phyloP scores from a whole-genome alignment of 805 yeast species.

The Saturnispora sekii region DNA sequence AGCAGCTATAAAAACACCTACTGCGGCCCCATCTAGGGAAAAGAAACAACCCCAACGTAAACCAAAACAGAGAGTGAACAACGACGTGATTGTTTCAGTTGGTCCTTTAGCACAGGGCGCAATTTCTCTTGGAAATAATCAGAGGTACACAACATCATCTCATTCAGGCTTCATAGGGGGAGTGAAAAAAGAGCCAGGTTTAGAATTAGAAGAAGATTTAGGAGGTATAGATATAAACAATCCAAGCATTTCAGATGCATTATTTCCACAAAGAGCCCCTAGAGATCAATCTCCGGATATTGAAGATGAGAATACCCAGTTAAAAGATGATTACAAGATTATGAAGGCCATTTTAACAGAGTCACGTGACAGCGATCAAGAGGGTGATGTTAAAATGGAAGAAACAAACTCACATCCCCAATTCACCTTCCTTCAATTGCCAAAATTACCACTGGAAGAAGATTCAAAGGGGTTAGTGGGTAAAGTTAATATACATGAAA shows the following conservation, averaged over 20 bases:
- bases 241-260: slow-evolving; percentile 1
- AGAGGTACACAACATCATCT: not conserved
- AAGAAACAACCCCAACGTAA: not conserved
- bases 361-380: not conserved
- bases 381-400: slow-evolving; percentile 7
- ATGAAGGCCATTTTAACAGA: not conserved
- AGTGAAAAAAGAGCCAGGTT: slow-evolving; percentile 2
- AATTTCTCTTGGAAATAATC: slow-evolving; percentile 32
- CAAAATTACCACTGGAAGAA: slow-evolving; percentile 4
- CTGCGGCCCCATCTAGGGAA: slow-evolving; percentile 4
- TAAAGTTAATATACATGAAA: slow-evolving; percentile 62
- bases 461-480: slow-evolving; percentile 55
- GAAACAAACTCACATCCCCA: slow-evolving; percentile 13
- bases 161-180: too few species aligned
- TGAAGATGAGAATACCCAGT: not conserved
- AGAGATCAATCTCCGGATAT: not conserved
- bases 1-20: slow-evolving; percentile 28
- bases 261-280: not conserved
- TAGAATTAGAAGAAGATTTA: not conserved
- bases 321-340: not conserved
- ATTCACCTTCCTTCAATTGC: slow-evolving; percentile 3
- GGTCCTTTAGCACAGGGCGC: slow-evolving; percentile 70
- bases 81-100: slow-evolving; percentile 43
- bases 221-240: slow-evolving; percentile 2
- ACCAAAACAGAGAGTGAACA: slow-evolving; percentile 21